phyloP scores from a whole-genome alignment of 2,329 filamentous ascomycete genomes.

The Arthroderma uncinatum region DNA sequence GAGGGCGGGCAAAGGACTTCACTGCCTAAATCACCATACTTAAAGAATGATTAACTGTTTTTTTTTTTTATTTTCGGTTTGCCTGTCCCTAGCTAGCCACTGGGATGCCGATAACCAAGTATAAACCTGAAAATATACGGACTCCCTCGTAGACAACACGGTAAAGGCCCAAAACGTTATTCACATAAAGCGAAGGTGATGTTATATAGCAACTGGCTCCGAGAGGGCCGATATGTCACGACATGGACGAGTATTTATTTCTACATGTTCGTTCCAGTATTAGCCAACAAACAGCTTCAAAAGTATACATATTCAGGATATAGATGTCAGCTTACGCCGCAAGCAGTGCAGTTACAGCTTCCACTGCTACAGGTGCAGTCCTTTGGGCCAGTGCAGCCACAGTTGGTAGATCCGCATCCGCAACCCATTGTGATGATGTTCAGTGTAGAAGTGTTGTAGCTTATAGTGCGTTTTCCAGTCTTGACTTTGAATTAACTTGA shows the following conservation, averaged over 20 bases:
- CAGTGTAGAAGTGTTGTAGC: background rate
- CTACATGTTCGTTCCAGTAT: background rate
- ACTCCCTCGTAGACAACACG: background rate
- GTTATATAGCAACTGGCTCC: background rate
- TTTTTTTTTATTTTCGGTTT: no score
- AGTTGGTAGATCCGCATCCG: slow-evolving; percentile 13
- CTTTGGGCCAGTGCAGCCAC: slow-evolving; percentile 12
- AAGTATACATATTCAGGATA: background rate
- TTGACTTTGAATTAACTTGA: background rate
- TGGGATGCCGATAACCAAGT: background rate
- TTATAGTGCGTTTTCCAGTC: background rate
- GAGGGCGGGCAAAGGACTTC: background rate
- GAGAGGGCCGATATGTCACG: background rate
- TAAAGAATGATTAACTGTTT: background rate
- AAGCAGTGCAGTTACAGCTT: slow-evolving; percentile 14
- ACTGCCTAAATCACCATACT: background rate
- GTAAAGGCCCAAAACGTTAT: background rate
- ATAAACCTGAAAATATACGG: background rate
- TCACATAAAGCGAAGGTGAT: background rate
- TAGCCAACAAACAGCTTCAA: background rate
- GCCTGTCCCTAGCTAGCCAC: background rate
- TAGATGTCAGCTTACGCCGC: slow-evolving; percentile 10
- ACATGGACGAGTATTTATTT: background rate
- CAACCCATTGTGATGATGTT: slow-evolving; percentile 13
- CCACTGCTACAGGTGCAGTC: slow-evolving; percentile 13